Base-by-base conservation (phyloP, 306 rosid species). In the Corylus avellana region DNA sequence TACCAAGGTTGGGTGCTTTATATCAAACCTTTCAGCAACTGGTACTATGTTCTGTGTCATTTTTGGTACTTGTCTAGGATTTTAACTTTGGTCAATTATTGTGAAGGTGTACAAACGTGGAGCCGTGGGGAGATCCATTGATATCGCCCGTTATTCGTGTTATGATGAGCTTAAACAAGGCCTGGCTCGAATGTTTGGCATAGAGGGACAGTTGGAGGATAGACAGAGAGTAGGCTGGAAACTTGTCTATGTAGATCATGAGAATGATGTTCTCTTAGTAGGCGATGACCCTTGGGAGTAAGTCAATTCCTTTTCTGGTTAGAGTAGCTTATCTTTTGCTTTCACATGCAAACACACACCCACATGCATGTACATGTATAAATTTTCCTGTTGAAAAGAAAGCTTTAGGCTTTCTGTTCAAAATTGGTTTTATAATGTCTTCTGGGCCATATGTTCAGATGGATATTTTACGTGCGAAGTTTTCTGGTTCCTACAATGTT, bases 221-320 rank as follows among this genome's bases (percentile, higher is more conserved):
- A 74, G 90, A 27, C 96, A 92, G 67, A 89, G 97, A 77, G 83
- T 91, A 47, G 99, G 98, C 61, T 95, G 99, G 99, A 95, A 95
- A 79, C 91, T 95, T 35, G 99, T 95, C 51, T 95, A 93, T 79
- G 96, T 91, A 47, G 99, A 95, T 93, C 98, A 95, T 71, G 98
- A 95, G 77, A 91, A 62, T 39, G 99, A 95, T 73, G 94, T 95
- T 79, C 87, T 95, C 42, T 89, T 95, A 12, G 97, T 95, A 72
- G 99, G 99, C 78, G 99, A 95, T 70, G 99, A 95, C 83, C 99
- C 99, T 16, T 95, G 97, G 99, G 97, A 93, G 99, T 95, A 88
- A 85, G 98, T 84, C 66, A 54, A 47, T 57, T 75, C 50, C 53
- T 49, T 80, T 70, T 81, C 57, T 73, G 46, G 8, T 71, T 79